These are phyloP conservation scores for Camelina sativa DNA, from an alignment of 345 rosid genomes.

Conservation along the genomic window DNA sequence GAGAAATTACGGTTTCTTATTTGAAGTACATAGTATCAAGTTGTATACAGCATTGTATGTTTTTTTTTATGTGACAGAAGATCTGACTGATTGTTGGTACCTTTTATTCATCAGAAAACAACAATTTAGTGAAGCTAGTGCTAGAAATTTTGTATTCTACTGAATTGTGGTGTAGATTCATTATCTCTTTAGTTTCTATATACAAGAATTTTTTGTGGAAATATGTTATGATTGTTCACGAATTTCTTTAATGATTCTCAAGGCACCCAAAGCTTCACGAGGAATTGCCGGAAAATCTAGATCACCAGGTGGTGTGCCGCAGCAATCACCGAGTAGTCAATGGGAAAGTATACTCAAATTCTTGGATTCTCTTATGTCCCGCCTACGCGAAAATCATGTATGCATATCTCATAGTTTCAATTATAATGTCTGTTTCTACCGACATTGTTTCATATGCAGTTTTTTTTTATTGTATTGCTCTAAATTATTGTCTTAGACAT, in stretches of 20 bases:
- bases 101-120: background rate
- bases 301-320: slow-evolving; percentile 70
- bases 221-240: slow-evolving; percentile 6
- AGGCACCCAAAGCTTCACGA: slow-evolving; percentile 89
- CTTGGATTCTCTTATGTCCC: slow-evolving; percentile 85
- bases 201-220: slow-evolving; percentile 13
- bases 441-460: background rate
- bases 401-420: slow-evolving; percentile 39
- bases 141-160: background rate
- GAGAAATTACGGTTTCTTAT: background rate
- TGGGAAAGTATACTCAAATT: slow-evolving; percentile 93
- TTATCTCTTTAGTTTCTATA: slow-evolving; percentile 16
- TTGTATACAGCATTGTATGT: slow-evolving; percentile 6
- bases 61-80: slow-evolving; percentile 24
- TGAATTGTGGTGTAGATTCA: slow-evolving; percentile 14
- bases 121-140: background rate
- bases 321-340: slow-evolving; percentile 65
- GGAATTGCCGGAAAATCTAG: slow-evolving; percentile 75
- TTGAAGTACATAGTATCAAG: slow-evolving; percentile 16
- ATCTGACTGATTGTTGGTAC: slow-evolving; percentile 11
- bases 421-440: slow-evolving; percentile 29
- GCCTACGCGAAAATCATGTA: slow-evolving; percentile 85
- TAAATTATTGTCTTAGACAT: background rate
- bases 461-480: slow-evolving; percentile 2
- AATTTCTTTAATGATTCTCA: slow-evolving; percentile 25